Base-by-base conservation (phyloP, 208 protist genomes). In the Lotmaria passim region DNA sequence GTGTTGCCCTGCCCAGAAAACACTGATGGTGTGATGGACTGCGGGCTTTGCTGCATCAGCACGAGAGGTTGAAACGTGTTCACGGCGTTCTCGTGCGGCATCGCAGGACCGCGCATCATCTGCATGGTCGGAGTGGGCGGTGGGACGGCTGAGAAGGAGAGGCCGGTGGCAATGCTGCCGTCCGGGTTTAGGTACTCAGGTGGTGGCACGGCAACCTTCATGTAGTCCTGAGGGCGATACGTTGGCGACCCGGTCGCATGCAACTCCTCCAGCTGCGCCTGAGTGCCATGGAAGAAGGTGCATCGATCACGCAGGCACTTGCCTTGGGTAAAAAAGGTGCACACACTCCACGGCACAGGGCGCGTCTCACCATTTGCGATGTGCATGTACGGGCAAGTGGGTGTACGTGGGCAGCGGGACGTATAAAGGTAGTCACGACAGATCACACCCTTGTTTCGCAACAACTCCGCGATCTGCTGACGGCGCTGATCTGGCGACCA, bases 401-500 rank as follows among this genome's bases (percentile, higher is more conserved):
- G 77, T 0, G 56, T 43, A 10, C 73, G 72, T 19, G 79, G 76
- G 63, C 82, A 92, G 11, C 23, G 65, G 7, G 64, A 76, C 0
- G 30, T 78, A 8, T 60, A 43, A 14, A 94, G 72, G 70, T 78
- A 89, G 55, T 89, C 76, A 4, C 65, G 38, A 62, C 89, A 94
- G 43, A 91, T 88, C 19, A 91, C 68, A 24, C 84, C 89, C 48
- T 92, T 92, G 64, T 91, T 94, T n/a, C 86, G 83, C 48, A 91
- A 58, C 47, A 87, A 33, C 71, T 94, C 81, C 2, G 73, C 56
- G 10, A 86, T 75, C 44, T 87, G 81, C 71, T 83, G 81, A 5
- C 74, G 62, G 7, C 78, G 73, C 43, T 81, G 80, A 17, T 74
- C 75, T 0, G 55, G 15, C 7, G 59, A 50, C 67, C 48, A 73